These are phyloP conservation scores for Chytridiales sp. DNA, from an alignment of 371 early-diverging fungal genomes.

Conservation along the genomic window DNA sequence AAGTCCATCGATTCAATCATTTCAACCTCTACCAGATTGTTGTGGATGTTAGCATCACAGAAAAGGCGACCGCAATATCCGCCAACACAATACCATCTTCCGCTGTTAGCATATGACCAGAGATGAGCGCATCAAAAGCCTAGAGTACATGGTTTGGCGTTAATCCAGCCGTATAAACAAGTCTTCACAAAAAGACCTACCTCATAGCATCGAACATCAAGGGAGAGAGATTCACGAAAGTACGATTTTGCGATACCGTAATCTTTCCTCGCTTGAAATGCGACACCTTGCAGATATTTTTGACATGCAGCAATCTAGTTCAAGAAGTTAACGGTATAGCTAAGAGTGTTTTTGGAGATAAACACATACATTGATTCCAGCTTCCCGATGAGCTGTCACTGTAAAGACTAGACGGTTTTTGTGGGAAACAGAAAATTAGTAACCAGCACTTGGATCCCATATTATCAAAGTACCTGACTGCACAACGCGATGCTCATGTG, in stretches of 20 bases:
- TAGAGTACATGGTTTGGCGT: conserved; percentile 15
- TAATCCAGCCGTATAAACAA: background rate
- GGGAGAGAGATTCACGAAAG: conserved; percentile 62
- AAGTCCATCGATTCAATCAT: conserved; percentile 2
- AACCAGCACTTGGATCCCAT: too few species aligned
- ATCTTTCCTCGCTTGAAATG: conserved; percentile 52
- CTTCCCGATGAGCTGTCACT: too few species aligned
- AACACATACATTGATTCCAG: too few species aligned
- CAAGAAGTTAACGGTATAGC: too few species aligned
- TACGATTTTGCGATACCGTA: conserved; percentile 56
- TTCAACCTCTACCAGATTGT: background rate
- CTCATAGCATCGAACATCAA: conserved; percentile 71
- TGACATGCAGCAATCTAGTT: too few species aligned
- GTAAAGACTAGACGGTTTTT: too few species aligned
- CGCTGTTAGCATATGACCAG: conserved; percentile 60
- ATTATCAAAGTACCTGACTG: too few species aligned
- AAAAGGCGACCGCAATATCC: background rate
- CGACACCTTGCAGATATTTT: too few species aligned
- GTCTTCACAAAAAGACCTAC: conserved; percentile 15
- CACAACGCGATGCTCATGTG: too few species aligned
- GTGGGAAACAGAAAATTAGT: too few species aligned
- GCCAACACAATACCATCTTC: conserved; percentile 53
- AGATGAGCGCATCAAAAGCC: conserved; percentile 62
- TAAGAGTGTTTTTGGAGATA: too few species aligned
- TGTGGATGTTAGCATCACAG: background rate